Evolutionary conservation across 495 filamentous ascomycete genomes (phyloP), one percentile per base, ranked within the genome.

Genomic region (Tuber indicum): DNA sequence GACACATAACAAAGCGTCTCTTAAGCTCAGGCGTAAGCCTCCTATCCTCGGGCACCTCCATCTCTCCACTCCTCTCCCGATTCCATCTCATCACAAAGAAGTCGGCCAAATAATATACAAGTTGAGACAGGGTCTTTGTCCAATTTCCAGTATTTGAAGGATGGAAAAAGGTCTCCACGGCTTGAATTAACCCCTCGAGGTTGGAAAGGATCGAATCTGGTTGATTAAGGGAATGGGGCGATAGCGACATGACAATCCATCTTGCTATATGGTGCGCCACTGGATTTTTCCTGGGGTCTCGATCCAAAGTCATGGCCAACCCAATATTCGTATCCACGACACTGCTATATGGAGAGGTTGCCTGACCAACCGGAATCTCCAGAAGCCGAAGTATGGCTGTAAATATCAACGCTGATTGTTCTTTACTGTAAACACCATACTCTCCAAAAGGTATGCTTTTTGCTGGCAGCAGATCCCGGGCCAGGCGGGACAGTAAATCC

Each of bases 21-120:
- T 95, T 97, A 73, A 99, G 81, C 43, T 89, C 89, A 73, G 91
- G 89, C 77, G 89, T 97, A 72, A 99, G 89, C 76, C 86, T 90
- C 74, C 96, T 89, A 52, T 96, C 93, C 42, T 88, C 82, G 6
- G 95, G 96, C 3, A 93, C 86, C 23, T 96, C 91, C 87, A 96
- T 89, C 85, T 99, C 96, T 36, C 93, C 94, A 81, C 89, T 97
- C 81, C 91, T 91, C 84, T 99, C 96, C 69, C 94, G 90, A 79
- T 98, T 97, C 94, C 94, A 98, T 44, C 96, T 91, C 87, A 97
- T 97, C 44, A 98, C 92, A 82, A 99, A 99, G 82, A 97, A 94
- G 84, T 99, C 96, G 9, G 93, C 91, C 3, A 98, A 87, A 84
- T 96, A 98, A 84, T 92, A 98, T 42, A 96, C 92, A 71, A 99